phyloP scores from a whole-genome alignment of 495 filamentous ascomycete genomes.

The Penicillium roqueforti region DNA sequence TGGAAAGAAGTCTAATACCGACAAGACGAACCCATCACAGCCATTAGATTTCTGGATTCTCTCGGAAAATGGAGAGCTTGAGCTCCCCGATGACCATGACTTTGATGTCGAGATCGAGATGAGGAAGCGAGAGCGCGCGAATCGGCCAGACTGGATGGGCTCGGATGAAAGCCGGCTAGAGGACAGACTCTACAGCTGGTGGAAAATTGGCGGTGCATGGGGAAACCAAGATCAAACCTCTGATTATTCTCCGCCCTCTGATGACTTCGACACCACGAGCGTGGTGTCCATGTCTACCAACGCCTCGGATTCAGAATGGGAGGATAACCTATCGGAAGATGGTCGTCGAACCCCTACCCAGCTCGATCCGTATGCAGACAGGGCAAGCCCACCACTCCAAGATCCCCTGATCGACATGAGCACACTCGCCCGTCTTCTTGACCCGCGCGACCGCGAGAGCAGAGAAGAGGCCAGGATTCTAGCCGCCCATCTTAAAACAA shows the following conservation, averaged over 20 bases:
- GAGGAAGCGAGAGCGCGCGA: constrained; percentile 50
- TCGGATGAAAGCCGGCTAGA: constrained; percentile 64
- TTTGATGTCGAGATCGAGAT: constrained; percentile 78
- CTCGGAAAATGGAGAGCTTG: constrained; percentile 51
- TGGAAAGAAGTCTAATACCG: constrained; percentile 13
- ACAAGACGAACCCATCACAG: constrained; percentile 20
- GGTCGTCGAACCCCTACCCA: constrained; percentile 79
- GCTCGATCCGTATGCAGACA: constrained; percentile 38
- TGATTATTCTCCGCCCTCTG: constrained; percentile 52
- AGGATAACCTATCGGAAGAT: constrained; percentile 45
- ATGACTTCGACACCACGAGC: constrained; percentile 72
- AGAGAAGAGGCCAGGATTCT: constrained; percentile 76
- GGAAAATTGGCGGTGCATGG: constrained; percentile 75
- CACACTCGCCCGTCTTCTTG: constrained; percentile 74
- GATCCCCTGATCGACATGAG: constrained; percentile 62
- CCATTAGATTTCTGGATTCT: constrained; percentile 58
- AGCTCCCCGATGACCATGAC: constrained; percentile 52
- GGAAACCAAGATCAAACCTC: constrained; percentile 73
- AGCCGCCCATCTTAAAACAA: constrained; percentile 69
- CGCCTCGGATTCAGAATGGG: constrained; percentile 53
- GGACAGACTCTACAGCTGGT: constrained; percentile 72
- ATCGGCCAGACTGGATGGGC: constrained; percentile 26
- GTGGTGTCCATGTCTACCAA: constrained; percentile 61
- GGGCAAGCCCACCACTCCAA: constrained; percentile 54
- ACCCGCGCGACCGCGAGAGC: constrained; percentile 73